These are phyloP conservation scores for Astraeus odoratus DNA, from an alignment of 768 basidiomycete species.

Conservation along the genomic window DNA sequence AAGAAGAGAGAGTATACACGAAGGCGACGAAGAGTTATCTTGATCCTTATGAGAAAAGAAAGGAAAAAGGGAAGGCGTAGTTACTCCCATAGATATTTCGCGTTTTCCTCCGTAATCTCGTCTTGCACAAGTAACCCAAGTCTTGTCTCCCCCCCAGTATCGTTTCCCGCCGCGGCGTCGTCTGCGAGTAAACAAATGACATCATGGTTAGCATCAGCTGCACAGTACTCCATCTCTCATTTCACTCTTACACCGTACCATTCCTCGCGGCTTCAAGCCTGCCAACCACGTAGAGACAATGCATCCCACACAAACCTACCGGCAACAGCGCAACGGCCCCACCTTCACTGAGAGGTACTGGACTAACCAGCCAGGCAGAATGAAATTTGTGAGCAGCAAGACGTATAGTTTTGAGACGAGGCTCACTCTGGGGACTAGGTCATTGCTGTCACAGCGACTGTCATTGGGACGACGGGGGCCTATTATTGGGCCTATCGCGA, in stretches of 20 bases:
- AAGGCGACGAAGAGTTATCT: not conserved
- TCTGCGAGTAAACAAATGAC: slow-evolving; percentile 13
- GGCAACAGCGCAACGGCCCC: slow-evolving; percentile 19
- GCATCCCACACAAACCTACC: slow-evolving; percentile 17
- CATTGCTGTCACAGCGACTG: slow-evolving; percentile 21
- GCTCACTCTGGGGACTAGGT: slow-evolving; percentile 12
- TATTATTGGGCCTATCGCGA: slow-evolving; percentile 33
- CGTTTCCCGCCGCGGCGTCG: not conserved
- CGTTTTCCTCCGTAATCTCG: no score
- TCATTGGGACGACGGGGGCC: slow-evolving; percentile 25
- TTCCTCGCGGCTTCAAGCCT: not conserved
- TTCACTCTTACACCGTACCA: not conserved
- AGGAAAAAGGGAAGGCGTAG: no score
- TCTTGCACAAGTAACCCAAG: no score
- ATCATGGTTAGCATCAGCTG: slow-evolving; percentile 16
- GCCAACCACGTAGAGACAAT: slow-evolving; percentile 8
- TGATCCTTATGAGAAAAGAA: not conserved
- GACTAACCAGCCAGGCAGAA: slow-evolving; percentile 27
- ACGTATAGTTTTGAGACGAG: not conserved
- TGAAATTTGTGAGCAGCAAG: slow-evolving; percentile 23
- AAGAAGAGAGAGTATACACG: slow-evolving; percentile 7
- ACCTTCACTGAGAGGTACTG: slow-evolving; percentile 26
- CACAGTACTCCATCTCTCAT: no score
- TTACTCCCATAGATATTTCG: no score
- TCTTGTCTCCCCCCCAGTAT: no score